A percentile compares a stretch with the other conserved stretches of the same genome.
Conservation (phyloP, 805 yeast genomes). For the Isabelozyma rhagii region DNA sequence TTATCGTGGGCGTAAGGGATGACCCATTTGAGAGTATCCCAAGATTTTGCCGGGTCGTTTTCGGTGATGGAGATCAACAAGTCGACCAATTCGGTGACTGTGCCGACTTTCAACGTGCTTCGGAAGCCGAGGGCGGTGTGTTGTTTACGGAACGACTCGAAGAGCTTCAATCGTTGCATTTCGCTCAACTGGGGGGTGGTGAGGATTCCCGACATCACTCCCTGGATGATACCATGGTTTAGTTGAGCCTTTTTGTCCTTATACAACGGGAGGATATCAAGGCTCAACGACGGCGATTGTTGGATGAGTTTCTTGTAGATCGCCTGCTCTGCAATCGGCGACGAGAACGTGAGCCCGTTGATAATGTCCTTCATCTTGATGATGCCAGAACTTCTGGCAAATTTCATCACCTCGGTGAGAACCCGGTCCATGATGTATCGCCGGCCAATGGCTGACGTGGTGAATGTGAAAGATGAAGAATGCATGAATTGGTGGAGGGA, state of each 20-base stretch:
- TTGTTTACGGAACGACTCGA: constrained; percentile 13
- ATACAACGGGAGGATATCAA: constrained; percentile 21
- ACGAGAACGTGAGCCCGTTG: constrained; percentile 9
- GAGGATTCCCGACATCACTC: constrained; percentile 27
- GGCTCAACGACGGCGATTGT: constrained; percentile 22
- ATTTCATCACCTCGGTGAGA: constrained; percentile 15
- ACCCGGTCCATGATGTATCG: constrained; percentile 16
- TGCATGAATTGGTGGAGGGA: constrained; percentile 7
- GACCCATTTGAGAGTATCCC: constrained; percentile 4
- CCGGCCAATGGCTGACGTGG: background rate
- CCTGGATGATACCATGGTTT: constrained; percentile 13
- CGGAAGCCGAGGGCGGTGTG: constrained; percentile 16
- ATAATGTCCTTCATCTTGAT: constrained; percentile 17
- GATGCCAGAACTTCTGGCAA: constrained; percentile 11
- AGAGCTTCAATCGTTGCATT: constrained; percentile 14
- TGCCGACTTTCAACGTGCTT: constrained; percentile 6
- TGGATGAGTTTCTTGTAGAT: constrained; percentile 16
- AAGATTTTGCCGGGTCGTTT: constrained; percentile 2
- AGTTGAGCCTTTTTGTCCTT: constrained; percentile 15
- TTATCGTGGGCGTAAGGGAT: constrained; percentile 6
- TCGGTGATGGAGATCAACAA: constrained; percentile 7
- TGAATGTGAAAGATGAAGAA: background rate
- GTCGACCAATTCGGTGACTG: constrained; percentile 9
- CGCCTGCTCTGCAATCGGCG: background rate
- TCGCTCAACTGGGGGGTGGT: constrained; percentile 10